These are phyloP conservation scores for Talaromyces adpressus DNA, from an alignment of 495 filamentous ascomycete genomes.

Conservation along the genomic window DNA sequence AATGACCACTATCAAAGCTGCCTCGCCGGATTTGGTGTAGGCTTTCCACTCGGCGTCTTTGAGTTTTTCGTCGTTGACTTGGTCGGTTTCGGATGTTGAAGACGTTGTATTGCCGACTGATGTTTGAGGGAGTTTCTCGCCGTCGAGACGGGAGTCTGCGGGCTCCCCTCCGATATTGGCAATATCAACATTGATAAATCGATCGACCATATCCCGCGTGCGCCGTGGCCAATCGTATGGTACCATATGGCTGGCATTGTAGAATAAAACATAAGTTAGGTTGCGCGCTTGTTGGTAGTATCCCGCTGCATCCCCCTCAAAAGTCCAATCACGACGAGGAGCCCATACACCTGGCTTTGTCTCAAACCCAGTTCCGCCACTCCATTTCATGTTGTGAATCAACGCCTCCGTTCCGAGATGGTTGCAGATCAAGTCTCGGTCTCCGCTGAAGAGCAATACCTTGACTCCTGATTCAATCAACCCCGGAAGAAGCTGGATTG, in stretches of 20 bases:
- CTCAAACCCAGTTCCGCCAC: slow-evolving; percentile 85
- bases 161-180: slow-evolving; percentile 80
- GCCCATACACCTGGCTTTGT: slow-evolving; percentile 85
- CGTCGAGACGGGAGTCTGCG: slow-evolving; percentile 80
- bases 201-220: slow-evolving; percentile 92
- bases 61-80: slow-evolving; percentile 68
- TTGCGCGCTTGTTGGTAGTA: slow-evolving; percentile 93
- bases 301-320: slow-evolving; percentile 84
- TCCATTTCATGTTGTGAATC: slow-evolving; percentile 89
- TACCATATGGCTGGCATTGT: slow-evolving; percentile 96
- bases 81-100: slow-evolving; percentile 65
- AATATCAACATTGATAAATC: slow-evolving; percentile 92
- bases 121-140: slow-evolving; percentile 75
- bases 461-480: slow-evolving; percentile 65
- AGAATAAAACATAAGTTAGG: slow-evolving; percentile 90
- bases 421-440: slow-evolving; percentile 94
- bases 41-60: slow-evolving; percentile 86
- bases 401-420: slow-evolving; percentile 89
- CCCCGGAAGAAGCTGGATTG: slow-evolving; percentile 67
- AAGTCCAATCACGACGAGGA: slow-evolving; percentile 86
- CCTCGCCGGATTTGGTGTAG: slow-evolving; percentile 86
- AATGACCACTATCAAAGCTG: slow-evolving; percentile 78
- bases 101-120: slow-evolving; percentile 71
- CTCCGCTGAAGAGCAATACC: slow-evolving; percentile 83
- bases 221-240: slow-evolving; percentile 87